Evolutionary conservation across 768 basidiomycete species (phyloP).

Genomic region (Butyriboletus loyo): DNA sequence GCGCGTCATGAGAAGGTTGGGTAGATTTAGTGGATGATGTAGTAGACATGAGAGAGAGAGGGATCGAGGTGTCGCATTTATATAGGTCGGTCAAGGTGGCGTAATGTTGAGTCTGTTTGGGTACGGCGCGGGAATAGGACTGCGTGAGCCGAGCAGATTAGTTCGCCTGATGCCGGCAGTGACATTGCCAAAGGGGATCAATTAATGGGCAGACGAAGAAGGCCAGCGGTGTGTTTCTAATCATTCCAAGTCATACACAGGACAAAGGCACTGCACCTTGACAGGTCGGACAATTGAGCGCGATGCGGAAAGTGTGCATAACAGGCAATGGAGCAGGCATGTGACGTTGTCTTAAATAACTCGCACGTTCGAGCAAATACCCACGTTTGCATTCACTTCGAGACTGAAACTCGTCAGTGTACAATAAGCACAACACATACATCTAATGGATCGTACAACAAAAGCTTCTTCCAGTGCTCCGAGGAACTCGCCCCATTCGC

Average conservation of each 20-base stretch:
- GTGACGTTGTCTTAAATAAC: slow-evolving; percentile 29
- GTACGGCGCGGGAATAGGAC: slow-evolving; percentile 22
- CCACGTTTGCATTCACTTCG: slow-evolving; percentile 14
- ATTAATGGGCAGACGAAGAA: slow-evolving; percentile 4
- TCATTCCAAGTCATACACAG: slow-evolving; percentile 19
- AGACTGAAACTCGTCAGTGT: slow-evolving; percentile 23
- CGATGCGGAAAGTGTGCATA: slow-evolving; percentile 1
- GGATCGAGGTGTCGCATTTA: slow-evolving; percentile 19
- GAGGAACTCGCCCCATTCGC: slow-evolving; percentile 1
- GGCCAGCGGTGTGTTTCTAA: slow-evolving; percentile 2
- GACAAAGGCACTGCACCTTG: slow-evolving; percentile 24
- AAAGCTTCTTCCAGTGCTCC: background rate
- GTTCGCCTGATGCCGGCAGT: background rate
- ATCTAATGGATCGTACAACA: slow-evolving; percentile 31
- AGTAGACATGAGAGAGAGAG: slow-evolving; percentile 29
- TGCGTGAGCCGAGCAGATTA: slow-evolving; percentile 18
- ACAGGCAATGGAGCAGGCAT: slow-evolving; percentile 16
- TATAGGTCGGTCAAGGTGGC: slow-evolving; percentile 30
- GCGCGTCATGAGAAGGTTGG: slow-evolving; percentile 18
- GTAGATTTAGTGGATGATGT: slow-evolving; percentile 22
- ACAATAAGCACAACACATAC: slow-evolving; percentile 21
- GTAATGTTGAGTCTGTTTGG: slow-evolving; percentile 12
- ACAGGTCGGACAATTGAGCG: slow-evolving; percentile 7
- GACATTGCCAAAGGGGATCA: slow-evolving; percentile 3
- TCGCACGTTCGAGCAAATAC: slow-evolving; percentile 12